phyloP scores from a whole-genome alignment of 768 basidiomycete genomes.

The Suillus decipiens region DNA sequence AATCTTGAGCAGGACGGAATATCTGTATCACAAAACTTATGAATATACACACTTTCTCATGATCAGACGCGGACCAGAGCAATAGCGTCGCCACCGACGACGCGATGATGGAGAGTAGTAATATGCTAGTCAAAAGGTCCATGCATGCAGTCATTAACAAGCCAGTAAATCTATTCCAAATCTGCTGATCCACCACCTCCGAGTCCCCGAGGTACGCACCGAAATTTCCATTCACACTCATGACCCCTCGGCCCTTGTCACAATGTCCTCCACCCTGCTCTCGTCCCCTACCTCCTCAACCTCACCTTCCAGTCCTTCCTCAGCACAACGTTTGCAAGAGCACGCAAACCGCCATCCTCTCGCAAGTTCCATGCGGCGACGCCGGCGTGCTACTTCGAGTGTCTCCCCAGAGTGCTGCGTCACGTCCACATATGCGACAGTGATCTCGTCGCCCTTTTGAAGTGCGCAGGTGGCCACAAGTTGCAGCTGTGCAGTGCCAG shows the following conservation, averaged over 20 bases:
- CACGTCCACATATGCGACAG: conserved; percentile 76
- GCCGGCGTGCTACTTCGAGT: conserved; percentile 53
- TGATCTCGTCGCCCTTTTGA: conserved; percentile 75
- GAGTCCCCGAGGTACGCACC: not conserved
- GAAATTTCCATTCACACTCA: conserved; percentile 13
- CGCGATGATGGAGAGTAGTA: not conserved
- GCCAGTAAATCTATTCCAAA: not conserved
- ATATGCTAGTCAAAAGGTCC: conserved; percentile 1
- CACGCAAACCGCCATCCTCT: conserved; percentile 86
- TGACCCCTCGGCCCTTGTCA: conserved; percentile 31
- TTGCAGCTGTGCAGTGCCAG: conserved; percentile 68
- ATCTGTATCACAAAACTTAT: no score
- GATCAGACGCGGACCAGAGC: not conserved
- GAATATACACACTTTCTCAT: no score
- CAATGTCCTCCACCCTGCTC: conserved; percentile 45
- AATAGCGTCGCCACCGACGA: not conserved
- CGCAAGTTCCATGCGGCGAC: conserved; percentile 72
- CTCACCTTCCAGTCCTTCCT: conserved; percentile 47
- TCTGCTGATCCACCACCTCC: conserved; percentile 2
- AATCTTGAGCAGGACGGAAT: not conserved
- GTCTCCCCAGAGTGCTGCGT: conserved; percentile 55
- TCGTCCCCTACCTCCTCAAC: conserved; percentile 48
- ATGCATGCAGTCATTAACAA: conserved; percentile 11
- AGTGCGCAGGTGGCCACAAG: conserved; percentile 67
- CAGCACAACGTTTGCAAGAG: conserved; percentile 61